Evolutionary conservation across 495 filamentous ascomycete genomes (phyloP), one percentile per base, ranked within the genome.

Genomic region (Annulohypoxylon bovei): DNA sequence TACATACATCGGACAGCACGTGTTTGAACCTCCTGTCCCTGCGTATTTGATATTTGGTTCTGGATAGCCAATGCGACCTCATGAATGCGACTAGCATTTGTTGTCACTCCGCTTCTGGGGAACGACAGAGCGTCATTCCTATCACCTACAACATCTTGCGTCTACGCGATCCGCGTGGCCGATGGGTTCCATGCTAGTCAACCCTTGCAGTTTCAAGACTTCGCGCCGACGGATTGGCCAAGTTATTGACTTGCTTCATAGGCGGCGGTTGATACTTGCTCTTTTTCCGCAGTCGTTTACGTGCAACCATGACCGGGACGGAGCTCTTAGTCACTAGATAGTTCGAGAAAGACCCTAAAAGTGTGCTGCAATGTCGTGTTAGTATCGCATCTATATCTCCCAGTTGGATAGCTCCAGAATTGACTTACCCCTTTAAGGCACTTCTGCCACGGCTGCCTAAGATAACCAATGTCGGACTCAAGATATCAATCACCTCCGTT

Each of bases 281-380:
- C 73, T 92, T 88, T 73, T 92, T 91, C 54, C 90, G 87, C 55
- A 94, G 81, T 63, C 90, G 90, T 82, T 92, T 94, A 25, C 93
- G 86, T 2, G 93, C 93, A 18, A 96, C 92, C 93, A 97, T 96
- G 27, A 96, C 93, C 0, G 95, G 95, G n/a, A 97, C 93, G 6
- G 92, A 96, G 55, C 91, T 94, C 80, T 98, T 97, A 44, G 92
- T 94, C 25, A 99, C 93, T 9, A 99, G 86, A 76, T 99, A 99
- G 76, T 97, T 98, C 59, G 92, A 95, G 79, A 99, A 98, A 2
- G 94, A 97, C 16, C 95, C 95, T 16, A 98, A 86, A 30, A 99
- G 74, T 16, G 75, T 77, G 35, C 75, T 77, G 37, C 49, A 5
- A 57, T 54, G 5, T 8, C 32, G 18, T 23, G 27, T 73, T 67